Evolutionary conservation across 139 green algal species (phyloP), one percentile per base, ranked within the genome.

Genomic region (Penium margaritaceum): DNA sequence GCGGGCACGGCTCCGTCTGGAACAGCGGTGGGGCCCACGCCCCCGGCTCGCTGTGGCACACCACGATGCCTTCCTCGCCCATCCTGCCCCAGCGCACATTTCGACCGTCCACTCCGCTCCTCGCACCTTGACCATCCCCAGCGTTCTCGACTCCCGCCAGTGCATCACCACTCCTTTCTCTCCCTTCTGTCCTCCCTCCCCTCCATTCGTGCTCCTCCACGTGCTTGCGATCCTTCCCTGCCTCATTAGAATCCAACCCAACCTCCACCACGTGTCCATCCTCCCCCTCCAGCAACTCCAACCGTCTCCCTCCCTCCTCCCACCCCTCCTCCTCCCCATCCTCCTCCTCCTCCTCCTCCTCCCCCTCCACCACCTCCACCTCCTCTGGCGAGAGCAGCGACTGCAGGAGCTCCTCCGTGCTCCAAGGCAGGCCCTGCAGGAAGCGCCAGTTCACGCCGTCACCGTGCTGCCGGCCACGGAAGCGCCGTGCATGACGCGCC

Each of bases 21-120:
- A 72, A 84, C 34, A 75, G 27, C 1, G 79, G 35, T 6, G 74
- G 74, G 19, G 21, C 47, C 79, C 79, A 84, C 63, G 79, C 79
- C 15, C 79, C 79, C 21, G 79, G 79, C 70, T 84, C 79, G 19
- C 62, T 78, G 74, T 82, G 67, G 39, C 75, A 82, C 36, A 82
- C 60, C n/a, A 82, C 58, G 27, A 77, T 57, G 57, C 34, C 51
- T 5, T 69, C 61, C n/a, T n/a, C n/a, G n/a, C n/a, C n/a, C n/a
- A n/a, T n/a, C n/a, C n/a, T n/a, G n/a, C n/a, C n/a, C n/a, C n/a
- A n/a, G n/a, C n/a, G n/a, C n/a, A n/a, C n/a, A n/a, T n/a, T n/a
- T n/a, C n/a, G n/a, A 43, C n/a, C n/a, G n/a, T n/a, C n/a, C n/a
- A n/a, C n/a, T n/a, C n/a, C n/a, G n/a, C n/a, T n/a, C n/a, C n/a